Base-by-base conservation (phyloP, 257 asterid genomes). In the Pogostemon cablin region DNA sequence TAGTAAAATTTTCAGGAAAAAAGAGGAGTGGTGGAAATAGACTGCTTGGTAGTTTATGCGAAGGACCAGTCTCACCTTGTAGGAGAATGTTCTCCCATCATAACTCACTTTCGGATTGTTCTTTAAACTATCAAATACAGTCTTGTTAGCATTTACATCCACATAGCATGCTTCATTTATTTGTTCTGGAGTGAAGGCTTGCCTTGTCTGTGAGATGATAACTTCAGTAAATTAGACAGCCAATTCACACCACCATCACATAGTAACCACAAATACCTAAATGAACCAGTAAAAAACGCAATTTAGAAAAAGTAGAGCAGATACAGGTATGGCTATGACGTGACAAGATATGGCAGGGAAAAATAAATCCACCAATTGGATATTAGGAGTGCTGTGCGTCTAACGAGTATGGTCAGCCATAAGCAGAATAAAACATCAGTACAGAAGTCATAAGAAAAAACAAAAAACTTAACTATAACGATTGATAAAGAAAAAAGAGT, bases 61-160 rank as follows among this genome's bases (percentile, higher is more conserved):
- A 61, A 70, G 42, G 50, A 65, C 62, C 38, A 50, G 73, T 59
- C 67, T 72, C 86, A 92, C 98, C 98, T 89, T 92, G 80, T 92
- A 92, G 32, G 90, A 85, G 83, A 92, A 89, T 11, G 76, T 80
- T 47, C 68, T 79, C 66, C 96, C 96, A 65, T 92, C 95, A 79
- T 84, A 92, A 17, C 76, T 52, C 81, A 89, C 92, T 84, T 89
- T 89, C 3, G 83, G 89, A 56, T 92, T 92, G 75, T 88, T 82
- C 82, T 86, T 86, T 76, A 90, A 82, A 82, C 96, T 86, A 80
- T 92, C 95, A 77, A 90, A 90, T 20, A 92, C 96, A 48, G 90
- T 78, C 74, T 90, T 92, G 77, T 90, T 92, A 57, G 92, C 86
- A 80, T 77, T 86, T 35, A 81, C 72, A 80, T 92, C 98, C 74